These are phyloP conservation scores for Neospora caninum DNA, from an alignment of 169 alveolate species.

Conservation along the genomic window DNA sequence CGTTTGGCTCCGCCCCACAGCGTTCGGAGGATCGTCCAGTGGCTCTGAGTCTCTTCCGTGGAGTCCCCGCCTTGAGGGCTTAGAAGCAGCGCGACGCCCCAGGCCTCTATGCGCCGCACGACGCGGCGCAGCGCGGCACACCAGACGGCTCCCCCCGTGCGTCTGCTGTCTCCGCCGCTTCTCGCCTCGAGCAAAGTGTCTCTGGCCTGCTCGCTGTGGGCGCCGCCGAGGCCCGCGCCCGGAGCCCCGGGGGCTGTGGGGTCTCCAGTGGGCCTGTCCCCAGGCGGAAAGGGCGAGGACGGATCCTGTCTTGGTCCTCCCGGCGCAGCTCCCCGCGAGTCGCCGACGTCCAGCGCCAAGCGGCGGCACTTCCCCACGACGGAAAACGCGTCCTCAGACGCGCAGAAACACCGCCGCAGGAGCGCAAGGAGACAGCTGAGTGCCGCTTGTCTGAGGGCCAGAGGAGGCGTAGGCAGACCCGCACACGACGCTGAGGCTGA, in stretches of 20 bases:
- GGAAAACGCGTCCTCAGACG: neutral
- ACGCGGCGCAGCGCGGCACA: neutral
- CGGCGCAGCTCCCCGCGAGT: no score
- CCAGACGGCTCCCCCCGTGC: neutral
- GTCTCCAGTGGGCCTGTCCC: no score
- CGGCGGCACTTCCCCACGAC: neutral
- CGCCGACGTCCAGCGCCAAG: no score
- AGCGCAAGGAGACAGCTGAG: neutral
- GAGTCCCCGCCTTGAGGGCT: neutral
- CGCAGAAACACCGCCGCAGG: constrained; percentile 13
- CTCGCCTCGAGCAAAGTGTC: neutral
- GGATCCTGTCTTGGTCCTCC: no score
- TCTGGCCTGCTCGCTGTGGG: no score
- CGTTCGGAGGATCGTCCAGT: neutral
- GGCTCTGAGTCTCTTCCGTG: neutral
- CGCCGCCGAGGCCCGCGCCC: no score
- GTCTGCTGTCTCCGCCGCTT: neutral
- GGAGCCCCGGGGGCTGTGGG: no score
- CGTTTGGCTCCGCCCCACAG: neutral
- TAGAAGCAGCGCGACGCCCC: neutral
- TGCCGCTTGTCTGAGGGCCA: neutral
- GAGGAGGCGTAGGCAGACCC: neutral
- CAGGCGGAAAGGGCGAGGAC: no score
- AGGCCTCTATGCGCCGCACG: neutral
- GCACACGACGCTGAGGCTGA: neutral